phyloP scores from a whole-genome alignment of 1,284 basidiomycete species.

The Ganoderma lucidum region DNA sequence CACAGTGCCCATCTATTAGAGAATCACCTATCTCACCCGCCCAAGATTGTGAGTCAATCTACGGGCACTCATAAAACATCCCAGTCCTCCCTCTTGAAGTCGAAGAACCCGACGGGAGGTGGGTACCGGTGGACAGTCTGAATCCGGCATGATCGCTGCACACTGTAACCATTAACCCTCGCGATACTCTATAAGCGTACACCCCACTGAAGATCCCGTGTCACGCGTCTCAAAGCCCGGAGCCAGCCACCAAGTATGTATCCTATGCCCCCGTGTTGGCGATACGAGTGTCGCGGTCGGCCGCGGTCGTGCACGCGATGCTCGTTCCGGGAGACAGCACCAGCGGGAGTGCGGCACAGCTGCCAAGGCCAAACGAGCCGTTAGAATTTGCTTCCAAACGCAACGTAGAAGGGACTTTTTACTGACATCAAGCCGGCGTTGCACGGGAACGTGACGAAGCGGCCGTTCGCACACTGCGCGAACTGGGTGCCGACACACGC shows the following conservation, averaged over 20 bases:
- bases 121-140: not conserved
- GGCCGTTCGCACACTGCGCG: conserved; percentile 58
- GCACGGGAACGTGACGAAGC: conserved; percentile 53
- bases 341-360: conserved; percentile 62
- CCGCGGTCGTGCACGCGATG: conserved; percentile 53
- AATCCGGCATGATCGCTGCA: not conserved
- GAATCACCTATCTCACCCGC: too few relatives aligned
- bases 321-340: conserved; percentile 50
- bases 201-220: not conserved
- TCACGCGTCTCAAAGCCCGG: not conserved
- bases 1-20: too few relatives aligned
- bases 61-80: too few relatives aligned
- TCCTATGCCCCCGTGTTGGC: conserved; percentile 47
- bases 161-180: not conserved
- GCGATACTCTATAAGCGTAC: not conserved
- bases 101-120: too few relatives aligned
- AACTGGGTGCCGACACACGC: conserved; percentile 55
- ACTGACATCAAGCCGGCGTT: conserved; percentile 51
- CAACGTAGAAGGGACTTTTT: too few relatives aligned
- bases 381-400: too few relatives aligned
- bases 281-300: conserved; percentile 48
- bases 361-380: conserved; percentile 26
- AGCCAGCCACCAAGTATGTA: not conserved
- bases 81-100: too few relatives aligned
- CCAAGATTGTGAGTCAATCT: too few relatives aligned